phyloP scores from a whole-genome alignment of 495 filamentous ascomycete species.

The Gamarada debralockiae region DNA sequence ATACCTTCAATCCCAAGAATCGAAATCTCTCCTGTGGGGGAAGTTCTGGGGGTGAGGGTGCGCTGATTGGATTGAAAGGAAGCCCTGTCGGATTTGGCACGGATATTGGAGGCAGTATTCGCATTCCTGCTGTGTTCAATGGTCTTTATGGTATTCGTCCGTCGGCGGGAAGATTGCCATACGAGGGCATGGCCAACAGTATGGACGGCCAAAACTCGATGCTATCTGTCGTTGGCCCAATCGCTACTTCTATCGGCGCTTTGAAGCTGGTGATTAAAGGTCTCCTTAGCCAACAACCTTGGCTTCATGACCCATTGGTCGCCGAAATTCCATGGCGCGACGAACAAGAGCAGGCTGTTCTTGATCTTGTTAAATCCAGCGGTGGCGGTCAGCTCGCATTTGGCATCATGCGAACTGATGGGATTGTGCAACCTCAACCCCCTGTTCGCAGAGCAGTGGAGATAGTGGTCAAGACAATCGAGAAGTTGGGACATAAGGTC shows the following conservation, averaged over 20 bases:
- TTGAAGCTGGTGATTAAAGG: slow-evolving; percentile 51
- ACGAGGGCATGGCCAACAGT: slow-evolving; percentile 32
- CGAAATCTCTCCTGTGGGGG: slow-evolving; percentile 51
- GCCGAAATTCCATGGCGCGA: slow-evolving; percentile 59
- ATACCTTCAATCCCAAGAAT: slow-evolving; percentile 51
- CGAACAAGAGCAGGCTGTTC: slow-evolving; percentile 42
- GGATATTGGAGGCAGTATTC: slow-evolving; percentile 57
- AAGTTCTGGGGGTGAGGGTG: slow-evolving; percentile 57
- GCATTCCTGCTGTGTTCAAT: slow-evolving; percentile 53
- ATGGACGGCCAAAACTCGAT: slow-evolving; percentile 31
- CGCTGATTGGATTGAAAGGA: slow-evolving; percentile 50
- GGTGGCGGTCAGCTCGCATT: slow-evolving; percentile 38
- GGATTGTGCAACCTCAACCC: slow-evolving; percentile 52
- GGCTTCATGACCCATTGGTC: slow-evolving; percentile 61
- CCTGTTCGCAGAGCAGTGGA: slow-evolving; percentile 40
- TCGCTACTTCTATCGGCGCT: slow-evolving; percentile 43
- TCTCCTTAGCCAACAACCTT: slow-evolving; percentile 53
- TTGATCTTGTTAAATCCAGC: slow-evolving; percentile 29
- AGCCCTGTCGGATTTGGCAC: slow-evolving; percentile 56
- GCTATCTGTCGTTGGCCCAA: slow-evolving; percentile 39
- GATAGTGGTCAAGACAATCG: slow-evolving; percentile 44
- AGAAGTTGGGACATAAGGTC: slow-evolving; percentile 51
- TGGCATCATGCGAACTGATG: slow-evolving; percentile 54
- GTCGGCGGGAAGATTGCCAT: slow-evolving; percentile 49
- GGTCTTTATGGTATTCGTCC: slow-evolving; percentile 58